Evolutionary conservation across 140 eudicot genomes (phyloP).

Genomic region (Bidens hawaiensis): DNA sequence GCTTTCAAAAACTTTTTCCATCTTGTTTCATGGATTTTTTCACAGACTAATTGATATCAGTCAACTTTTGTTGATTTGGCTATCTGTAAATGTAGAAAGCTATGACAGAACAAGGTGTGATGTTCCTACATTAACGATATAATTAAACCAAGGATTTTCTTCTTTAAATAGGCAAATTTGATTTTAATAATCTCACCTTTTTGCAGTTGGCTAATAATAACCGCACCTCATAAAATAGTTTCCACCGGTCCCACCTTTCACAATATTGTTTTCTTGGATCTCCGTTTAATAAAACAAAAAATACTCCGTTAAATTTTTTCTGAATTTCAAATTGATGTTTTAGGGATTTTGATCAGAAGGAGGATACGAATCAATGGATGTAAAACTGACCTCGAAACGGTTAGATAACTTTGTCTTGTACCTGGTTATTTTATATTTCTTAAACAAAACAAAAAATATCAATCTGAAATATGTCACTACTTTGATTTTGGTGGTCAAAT

Average conservation of each 20-base stretch:
- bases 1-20: too few species aligned
- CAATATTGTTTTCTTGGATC: too few species aligned
- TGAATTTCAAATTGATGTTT: too few species aligned
- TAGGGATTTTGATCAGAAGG: too few species aligned
- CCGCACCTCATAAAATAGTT: too few species aligned
- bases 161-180: neutral
- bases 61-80: neutral
- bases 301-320: too few species aligned
- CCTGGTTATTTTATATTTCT: slow-evolving; percentile 89
- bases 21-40: neutral
- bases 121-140: slow-evolving; percentile 43
- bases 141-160: neutral
- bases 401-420: slow-evolving; percentile 80
- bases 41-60: neutral
- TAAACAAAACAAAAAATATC: slow-evolving; percentile 24
- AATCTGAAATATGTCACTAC: slow-evolving; percentile 6
- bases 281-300: too few species aligned
- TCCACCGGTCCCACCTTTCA: too few species aligned
- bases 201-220: too few species aligned
- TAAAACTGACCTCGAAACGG: too few species aligned
- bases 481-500: slow-evolving; percentile 12
- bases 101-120: slow-evolving; percentile 18
- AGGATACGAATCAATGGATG: too few species aligned
- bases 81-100: neutral
- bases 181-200: too few species aligned